Percentiles rank a stretch among this genome's conserved stretches.
These are phyloP conservation scores for Glonium stellatum DNA, from an alignment of 495 filamentous ascomycete species.

Conservation along the genomic window DNA sequence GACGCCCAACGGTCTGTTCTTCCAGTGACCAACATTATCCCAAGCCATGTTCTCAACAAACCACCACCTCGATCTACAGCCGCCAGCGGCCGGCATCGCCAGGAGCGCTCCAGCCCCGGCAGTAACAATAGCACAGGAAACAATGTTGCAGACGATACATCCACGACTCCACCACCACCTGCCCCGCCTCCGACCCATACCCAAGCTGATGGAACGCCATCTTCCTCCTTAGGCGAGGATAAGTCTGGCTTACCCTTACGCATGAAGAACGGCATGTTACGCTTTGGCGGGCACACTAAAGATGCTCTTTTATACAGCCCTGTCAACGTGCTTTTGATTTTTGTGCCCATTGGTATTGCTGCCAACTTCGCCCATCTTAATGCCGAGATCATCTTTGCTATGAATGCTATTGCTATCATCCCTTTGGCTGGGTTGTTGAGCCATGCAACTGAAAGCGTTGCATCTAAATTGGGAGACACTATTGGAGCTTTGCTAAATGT, in stretches of 20 bases:
- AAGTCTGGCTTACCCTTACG: conserved; percentile 5
- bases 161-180: conserved; percentile 16
- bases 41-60: not conserved
- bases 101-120: conserved; percentile 5
- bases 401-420: conserved; percentile 32
- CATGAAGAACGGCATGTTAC: conserved; percentile 21
- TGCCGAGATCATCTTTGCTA: conserved; percentile 25
- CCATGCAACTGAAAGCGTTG: conserved; percentile 31
- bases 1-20: conserved; percentile 17
- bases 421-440: conserved; percentile 29
- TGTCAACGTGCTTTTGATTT: conserved; percentile 30
- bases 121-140: conserved; percentile 10
- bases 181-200: conserved; percentile 20
- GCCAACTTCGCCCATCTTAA: conserved; percentile 12
- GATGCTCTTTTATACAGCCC: conserved; percentile 26
- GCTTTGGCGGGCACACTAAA: conserved; percentile 23
- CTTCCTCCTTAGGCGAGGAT: conserved; percentile 21
- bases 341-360: conserved; percentile 32
- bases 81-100: not conserved
- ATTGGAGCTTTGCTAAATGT: conserved; percentile 30
- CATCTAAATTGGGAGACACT: conserved; percentile 25
- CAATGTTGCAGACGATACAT: conserved; percentile 22
- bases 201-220: conserved; percentile 15
- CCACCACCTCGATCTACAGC: conserved; percentile 1
- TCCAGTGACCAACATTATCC: conserved; percentile 9